phyloP scores from a whole-genome alignment of 202 grass and related monocot species.

The Thinopyrum obtusiflorum region DNA sequence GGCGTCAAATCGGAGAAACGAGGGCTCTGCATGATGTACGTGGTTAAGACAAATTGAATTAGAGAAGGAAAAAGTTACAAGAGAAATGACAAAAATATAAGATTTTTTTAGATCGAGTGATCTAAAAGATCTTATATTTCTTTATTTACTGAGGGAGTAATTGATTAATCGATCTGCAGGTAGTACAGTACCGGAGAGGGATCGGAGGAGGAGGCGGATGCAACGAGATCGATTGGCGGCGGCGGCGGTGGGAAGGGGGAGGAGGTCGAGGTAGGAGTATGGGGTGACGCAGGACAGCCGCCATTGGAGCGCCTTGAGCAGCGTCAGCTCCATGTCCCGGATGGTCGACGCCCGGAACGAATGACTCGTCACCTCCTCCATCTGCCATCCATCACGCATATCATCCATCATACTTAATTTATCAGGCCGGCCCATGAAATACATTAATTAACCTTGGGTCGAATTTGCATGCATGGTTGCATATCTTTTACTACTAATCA shows the following conservation, averaged over 20 bases:
- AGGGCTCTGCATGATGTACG: constrained; percentile 25
- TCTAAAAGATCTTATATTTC: too few species aligned
- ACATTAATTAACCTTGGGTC: background rate
- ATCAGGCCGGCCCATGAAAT: background rate
- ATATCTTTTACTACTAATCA: background rate
- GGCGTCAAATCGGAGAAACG: constrained; percentile 45
- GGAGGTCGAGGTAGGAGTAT: constrained; percentile 59
- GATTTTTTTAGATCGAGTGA: too few species aligned
- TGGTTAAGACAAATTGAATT: background rate
- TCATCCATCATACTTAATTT: background rate
- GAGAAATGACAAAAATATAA: too few species aligned
- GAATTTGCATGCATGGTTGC: background rate
- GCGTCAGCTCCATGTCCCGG: constrained; percentile 69
- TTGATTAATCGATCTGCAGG: background rate
- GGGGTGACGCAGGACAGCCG: constrained; percentile 70
- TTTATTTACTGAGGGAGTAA: too few species aligned
- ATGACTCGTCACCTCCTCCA: constrained; percentile 48
- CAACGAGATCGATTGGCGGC: background rate
- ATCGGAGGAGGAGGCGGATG: constrained; percentile 52
- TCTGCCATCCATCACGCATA: constrained; percentile 23
- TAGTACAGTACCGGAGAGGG: constrained; percentile 42
- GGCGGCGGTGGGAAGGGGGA: background rate
- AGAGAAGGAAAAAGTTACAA: background rate
- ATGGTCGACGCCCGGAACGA: constrained; percentile 46
- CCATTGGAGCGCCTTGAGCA: constrained; percentile 85